phyloP scores from a whole-genome alignment of 1,139 yeast genomes.

The Geotrichum histeridarum region DNA sequence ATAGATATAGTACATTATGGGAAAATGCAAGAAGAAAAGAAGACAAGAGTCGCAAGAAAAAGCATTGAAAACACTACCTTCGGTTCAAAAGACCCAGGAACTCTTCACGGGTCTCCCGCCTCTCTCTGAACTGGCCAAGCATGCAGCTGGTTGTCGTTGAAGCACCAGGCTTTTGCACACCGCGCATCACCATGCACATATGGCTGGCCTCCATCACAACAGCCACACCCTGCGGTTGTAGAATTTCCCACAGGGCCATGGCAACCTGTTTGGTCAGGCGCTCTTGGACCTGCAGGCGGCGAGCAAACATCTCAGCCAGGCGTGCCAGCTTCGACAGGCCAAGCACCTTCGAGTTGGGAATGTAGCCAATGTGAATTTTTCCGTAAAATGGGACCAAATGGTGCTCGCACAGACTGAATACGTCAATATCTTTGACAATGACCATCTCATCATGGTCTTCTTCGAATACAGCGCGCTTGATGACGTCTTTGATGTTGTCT shows the following conservation, averaged over 20 bases:
- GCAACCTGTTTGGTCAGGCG: constrained; percentile 95
- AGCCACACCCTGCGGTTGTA: constrained; percentile 94
- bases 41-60: neutral
- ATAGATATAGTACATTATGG: neutral
- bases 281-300: constrained; percentile 95
- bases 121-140: constrained; percentile 91
- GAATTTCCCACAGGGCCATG: constrained; percentile 84
- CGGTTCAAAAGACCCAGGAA: constrained; percentile 62
- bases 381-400: constrained; percentile 97
- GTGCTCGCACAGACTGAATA: constrained; percentile 91
- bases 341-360: constrained; percentile 89
- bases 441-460: constrained; percentile 99
- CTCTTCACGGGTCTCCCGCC: constrained; percentile 94
- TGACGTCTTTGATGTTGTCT: constrained; percentile 73
- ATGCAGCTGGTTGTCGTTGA: constrained; percentile 92
- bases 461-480: constrained; percentile 91
- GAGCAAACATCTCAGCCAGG: constrained; percentile 92
- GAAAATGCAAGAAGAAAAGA: neutral
- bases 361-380: constrained; percentile 92
- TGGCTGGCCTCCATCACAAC: constrained; percentile 97
- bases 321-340: constrained; percentile 93
- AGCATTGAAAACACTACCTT: neutral
- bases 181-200: constrained; percentile 99
- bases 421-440: constrained; percentile 88
- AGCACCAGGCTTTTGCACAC: constrained; percentile 92